Base-by-base conservation (phyloP, 495 filamentous ascomycete species). In the Aspergillus affinis region DNA sequence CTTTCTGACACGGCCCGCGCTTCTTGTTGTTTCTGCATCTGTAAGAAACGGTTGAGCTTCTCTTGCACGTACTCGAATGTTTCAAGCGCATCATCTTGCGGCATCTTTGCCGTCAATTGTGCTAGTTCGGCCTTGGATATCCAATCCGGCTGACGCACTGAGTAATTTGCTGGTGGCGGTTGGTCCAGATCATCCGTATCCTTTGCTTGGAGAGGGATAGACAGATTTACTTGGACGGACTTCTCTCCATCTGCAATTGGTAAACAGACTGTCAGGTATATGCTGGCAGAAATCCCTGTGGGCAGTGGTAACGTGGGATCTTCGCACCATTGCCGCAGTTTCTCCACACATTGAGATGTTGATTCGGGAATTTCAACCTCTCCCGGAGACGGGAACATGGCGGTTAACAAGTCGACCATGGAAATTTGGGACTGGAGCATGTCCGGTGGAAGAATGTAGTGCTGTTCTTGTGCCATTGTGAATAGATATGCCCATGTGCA, bases 101-200 rank as follows among this genome's bases (percentile, higher is more conserved):
- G 75, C 56, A 78, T 72, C 17, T 56, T 59, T 6, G 69, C 53
- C 0, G 72, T 53, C 8, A 78, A 26, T 26, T 19, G 46, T 2
- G 66, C 65, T 0, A 76, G 58, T 44, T 78, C 74, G 6, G 75
- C 75, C 61, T 72, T 75, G 9, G 75, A 75, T 66, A 78, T 71
- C 75, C 75, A 78, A 6, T 72, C 69, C 13, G 75, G 75, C 48
- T 78, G 75, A 17, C 75, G 75, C 13, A 78, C 62, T 10, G 70
- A 64, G 53, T 72, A 78, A 18, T 48, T 60, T 27, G 66, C 27
- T 48, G 68, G 27, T 4, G 73, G 75, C 12, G 68, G 63, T 12
- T 69, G 62, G n/a, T 73, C 67, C 21, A 62, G 53, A 13, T 53
- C 58, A 1, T 63, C 64, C 6, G 59, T 57, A 30, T 66, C 57